A percentile compares a stretch with the other conserved stretches of the same genome.
These are phyloP conservation scores for Ascochyta koolunga DNA, from an alignment of 2,329 filamentous ascomycete genomes.

Conservation along the genomic window DNA sequence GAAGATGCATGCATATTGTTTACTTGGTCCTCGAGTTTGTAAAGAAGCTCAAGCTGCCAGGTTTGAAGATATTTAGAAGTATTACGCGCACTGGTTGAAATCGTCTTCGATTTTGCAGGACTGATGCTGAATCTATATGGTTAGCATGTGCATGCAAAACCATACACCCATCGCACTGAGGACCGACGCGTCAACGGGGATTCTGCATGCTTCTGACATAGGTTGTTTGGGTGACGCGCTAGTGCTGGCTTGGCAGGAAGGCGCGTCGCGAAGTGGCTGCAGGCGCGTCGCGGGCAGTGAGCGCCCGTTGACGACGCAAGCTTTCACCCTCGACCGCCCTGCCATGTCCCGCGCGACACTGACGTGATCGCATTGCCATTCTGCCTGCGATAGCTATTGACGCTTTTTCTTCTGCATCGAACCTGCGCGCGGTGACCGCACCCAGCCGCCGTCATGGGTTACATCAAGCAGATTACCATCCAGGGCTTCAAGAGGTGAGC, in stretches of 20 bases:
- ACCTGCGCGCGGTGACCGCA: constrained; percentile 14
- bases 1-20: no score
- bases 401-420: background rate
- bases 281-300: constrained; percentile 28
- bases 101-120: no score
- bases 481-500: constrained; percentile 97
- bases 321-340: constrained; percentile 11
- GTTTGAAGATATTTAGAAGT: no score
- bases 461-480: constrained; percentile 99
- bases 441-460: constrained; percentile 50
- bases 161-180: no score
- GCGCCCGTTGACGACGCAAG: constrained; percentile 10
- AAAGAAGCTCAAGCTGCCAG: no score
- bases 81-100: no score
- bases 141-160: no score
- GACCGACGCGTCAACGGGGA: no score
- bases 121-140: no score
- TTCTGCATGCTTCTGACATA: no score
- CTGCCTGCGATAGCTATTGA: background rate
- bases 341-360: constrained; percentile 26
- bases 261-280: constrained; percentile 27
- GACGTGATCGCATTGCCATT: constrained; percentile 18
- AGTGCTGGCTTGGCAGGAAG: constrained; percentile 21
- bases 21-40: no score
- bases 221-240: no score